Evolutionary conservation across 352 stramenopile species (phyloP).

Genomic region (Globisporangium solare): DNA sequence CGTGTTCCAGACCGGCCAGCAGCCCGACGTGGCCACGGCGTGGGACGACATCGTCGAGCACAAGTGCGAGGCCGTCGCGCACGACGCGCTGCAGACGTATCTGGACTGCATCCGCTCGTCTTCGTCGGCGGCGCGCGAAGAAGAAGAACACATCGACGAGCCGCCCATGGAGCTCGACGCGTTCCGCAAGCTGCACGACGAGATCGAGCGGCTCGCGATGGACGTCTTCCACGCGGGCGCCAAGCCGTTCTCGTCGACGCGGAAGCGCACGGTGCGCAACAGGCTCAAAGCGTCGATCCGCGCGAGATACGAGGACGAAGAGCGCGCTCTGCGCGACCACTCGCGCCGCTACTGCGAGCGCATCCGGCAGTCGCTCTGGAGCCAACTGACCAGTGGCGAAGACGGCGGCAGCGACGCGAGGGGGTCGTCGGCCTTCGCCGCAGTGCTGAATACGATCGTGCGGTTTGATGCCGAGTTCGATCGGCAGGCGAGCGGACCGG

Average conservation of each 20-base stretch:
- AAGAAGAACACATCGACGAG: conserved; percentile 8
- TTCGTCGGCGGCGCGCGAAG: conserved; percentile 19
- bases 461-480: conserved; percentile 52
- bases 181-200: conserved; percentile 64
- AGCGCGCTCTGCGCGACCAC: conserved; percentile 30
- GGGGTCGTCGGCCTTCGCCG: conserved; percentile 27
- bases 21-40: conserved; percentile 47
- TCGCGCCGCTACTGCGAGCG: conserved; percentile 51
- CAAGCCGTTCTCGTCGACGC: conserved; percentile 28
- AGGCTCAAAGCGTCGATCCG: conserved; percentile 50
- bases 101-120: conserved; percentile 64
- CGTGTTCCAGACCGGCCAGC: conserved; percentile 17
- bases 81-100: conserved; percentile 68
- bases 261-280: conserved; percentile 37
- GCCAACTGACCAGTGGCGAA: conserved; percentile 21
- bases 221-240: conserved; percentile 54
- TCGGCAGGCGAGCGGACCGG: conserved; percentile 40
- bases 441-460: conserved; percentile 39
- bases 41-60: conserved; percentile 69
- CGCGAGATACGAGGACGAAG: conserved; percentile 32
- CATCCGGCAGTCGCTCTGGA: conserved; percentile 38
- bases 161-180: conserved; percentile 59
- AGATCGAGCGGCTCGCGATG: conserved; percentile 65
- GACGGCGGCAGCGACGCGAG: neutral
- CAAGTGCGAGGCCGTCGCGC: conserved; percentile 41